phyloP scores from a whole-genome alignment of 352 stramenopile genomes.

The Globisporangium parvum region DNA sequence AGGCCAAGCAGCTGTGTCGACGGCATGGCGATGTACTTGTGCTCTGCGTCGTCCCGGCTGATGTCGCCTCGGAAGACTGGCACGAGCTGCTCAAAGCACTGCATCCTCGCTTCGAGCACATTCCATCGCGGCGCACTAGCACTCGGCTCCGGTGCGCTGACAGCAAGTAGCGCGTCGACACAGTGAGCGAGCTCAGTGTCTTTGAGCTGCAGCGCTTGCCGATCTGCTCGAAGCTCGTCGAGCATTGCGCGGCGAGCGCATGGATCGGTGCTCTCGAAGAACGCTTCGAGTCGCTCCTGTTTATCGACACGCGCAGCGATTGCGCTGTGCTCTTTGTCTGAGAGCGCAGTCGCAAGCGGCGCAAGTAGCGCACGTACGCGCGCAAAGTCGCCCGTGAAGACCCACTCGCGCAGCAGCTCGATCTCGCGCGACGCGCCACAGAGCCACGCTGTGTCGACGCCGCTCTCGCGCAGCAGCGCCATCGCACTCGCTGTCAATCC shows the following conservation, averaged over 20 bases:
- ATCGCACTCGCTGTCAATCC: conserved; percentile 33
- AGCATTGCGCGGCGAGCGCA: conserved; percentile 6
- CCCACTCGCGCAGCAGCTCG: conserved; percentile 39
- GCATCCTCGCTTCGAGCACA: conserved; percentile 29
- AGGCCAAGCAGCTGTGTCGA: conserved; percentile 31
- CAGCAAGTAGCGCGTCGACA: conserved; percentile 1
- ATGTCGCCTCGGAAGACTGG: conserved; percentile 40
- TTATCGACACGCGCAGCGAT: conserved; percentile 24
- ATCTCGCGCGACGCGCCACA: conserved; percentile 41
- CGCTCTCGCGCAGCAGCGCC: conserved; percentile 45
- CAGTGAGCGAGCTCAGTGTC: conserved; percentile 13
- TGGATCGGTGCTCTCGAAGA: conserved; percentile 7
- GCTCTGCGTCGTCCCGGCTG: conserved; percentile 22
- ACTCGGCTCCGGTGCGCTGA: no score
- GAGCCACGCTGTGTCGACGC: conserved; percentile 51
- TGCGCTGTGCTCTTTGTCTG: conserved; percentile 12
- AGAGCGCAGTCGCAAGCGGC: conserved; percentile 22
- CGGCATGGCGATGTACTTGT: conserved; percentile 43
- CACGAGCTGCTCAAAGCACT: conserved; percentile 40
- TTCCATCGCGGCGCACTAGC: conserved; percentile 6
- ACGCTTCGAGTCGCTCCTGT: conserved; percentile 30
- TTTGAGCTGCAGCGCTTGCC: conserved; percentile 1
- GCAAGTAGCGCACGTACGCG: conserved; percentile 30
- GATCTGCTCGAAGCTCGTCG: conserved; percentile 7
- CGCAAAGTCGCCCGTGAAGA: conserved; percentile 41